Conservation (phyloP, 2,329 filamentous ascomycete genomes). For the Ceratocystis albifundus region DNA sequence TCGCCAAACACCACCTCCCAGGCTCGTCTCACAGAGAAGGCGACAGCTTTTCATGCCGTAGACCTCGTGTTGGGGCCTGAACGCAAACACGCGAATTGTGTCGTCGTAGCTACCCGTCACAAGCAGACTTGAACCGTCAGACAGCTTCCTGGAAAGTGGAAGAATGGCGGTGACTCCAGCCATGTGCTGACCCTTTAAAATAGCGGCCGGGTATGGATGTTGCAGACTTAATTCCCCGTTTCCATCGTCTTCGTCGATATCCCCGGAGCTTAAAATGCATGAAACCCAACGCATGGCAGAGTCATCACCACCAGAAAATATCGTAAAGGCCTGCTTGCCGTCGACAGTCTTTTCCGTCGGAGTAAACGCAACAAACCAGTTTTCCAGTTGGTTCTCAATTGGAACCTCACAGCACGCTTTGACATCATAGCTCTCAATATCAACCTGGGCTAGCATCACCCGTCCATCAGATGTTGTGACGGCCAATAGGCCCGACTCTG, state of each 20-base stretch:
- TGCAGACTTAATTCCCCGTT: constrained; percentile 21
- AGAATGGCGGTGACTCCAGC: constrained; percentile 83
- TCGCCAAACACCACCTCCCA: constrained; percentile 81
- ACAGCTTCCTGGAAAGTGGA: constrained; percentile 42
- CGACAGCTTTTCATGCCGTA: constrained; percentile 36
- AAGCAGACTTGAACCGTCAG: constrained; percentile 44
- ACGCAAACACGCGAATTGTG: constrained; percentile 54
- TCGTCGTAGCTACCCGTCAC: constrained; percentile 92
- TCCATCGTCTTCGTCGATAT: constrained; percentile 22
- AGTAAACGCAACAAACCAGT: constrained; percentile 60
- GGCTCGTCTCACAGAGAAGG: constrained; percentile 50
- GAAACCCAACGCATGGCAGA: constrained; percentile 44
- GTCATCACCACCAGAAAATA: constrained; percentile 69
- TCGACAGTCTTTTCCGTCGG: constrained; percentile 26
- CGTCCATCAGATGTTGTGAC: constrained; percentile 60
- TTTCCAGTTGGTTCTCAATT: constrained; percentile 49
- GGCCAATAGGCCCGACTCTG: constrained; percentile 43
- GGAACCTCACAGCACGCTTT: constrained; percentile 31
- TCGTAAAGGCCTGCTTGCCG: constrained; percentile 28
- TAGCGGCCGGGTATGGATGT: constrained; percentile 27
- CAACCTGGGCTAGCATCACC: constrained; percentile 45
- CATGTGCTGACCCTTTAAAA: constrained; percentile 45
- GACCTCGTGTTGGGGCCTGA: constrained; percentile 34
- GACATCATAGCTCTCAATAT: constrained; percentile 33
- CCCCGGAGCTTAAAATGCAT: constrained; percentile 25